phyloP scores from a whole-genome alignment of 129 eudicot species.

The Pulicaria dysenterica region DNA sequence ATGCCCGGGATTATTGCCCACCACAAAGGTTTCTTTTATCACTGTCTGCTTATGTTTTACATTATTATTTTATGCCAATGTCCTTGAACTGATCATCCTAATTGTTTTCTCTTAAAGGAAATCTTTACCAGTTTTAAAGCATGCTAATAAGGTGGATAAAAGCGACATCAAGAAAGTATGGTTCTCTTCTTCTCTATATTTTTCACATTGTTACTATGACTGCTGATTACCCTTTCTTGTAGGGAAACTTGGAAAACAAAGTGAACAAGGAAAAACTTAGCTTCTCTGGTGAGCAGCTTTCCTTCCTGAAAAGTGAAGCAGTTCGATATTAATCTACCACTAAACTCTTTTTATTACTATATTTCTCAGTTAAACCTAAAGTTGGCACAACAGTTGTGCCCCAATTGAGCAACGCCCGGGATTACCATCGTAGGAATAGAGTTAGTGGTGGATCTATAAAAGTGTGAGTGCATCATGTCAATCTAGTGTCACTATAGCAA shows the following conservation, averaged over 20 bases:
- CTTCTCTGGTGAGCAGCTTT: conserved; percentile 57
- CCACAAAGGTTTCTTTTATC: no score
- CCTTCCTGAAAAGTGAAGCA: background rate
- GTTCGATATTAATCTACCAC: background rate
- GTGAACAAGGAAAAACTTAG: conserved; percentile 37
- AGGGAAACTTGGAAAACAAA: conserved; percentile 48
- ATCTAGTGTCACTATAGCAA: background rate
- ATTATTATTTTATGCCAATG: background rate
- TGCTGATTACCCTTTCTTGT: conserved; percentile 23
- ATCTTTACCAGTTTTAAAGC: no score
- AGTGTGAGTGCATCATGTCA: conserved; percentile 40
- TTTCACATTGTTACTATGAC: conserved; percentile 5
- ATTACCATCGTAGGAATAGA: conserved; percentile 44
- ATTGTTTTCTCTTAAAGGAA: no score
- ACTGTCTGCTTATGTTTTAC: conserved; percentile 3
- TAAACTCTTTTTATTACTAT: conserved; percentile 4
- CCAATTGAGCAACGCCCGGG: conserved; percentile 41
- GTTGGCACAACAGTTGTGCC: conserved; percentile 41
- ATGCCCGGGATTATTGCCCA: conserved; percentile 29
- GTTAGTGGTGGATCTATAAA: conserved; percentile 48
- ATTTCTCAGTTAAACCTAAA: conserved; percentile 56
- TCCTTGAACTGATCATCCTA: no score
- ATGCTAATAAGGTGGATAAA: background rate
- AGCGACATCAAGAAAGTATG: conserved; percentile 21
- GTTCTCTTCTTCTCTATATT: background rate